These are phyloP conservation scores for Pseudogymnoascus sp. DNA, from an alignment of 2,329 filamentous ascomycete genomes.

Conservation along the genomic window DNA sequence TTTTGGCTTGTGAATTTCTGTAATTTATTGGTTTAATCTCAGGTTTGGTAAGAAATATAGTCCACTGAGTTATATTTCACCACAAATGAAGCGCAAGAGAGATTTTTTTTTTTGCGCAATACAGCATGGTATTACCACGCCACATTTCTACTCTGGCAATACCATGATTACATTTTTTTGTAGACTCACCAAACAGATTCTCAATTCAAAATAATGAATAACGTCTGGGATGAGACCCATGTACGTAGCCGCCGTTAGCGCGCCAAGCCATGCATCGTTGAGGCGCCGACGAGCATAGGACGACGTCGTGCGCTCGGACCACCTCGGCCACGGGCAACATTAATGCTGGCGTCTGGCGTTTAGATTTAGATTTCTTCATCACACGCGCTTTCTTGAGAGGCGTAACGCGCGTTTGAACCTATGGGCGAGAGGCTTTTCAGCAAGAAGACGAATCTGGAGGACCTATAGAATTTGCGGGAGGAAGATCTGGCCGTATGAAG, in stretches of 20 bases:
- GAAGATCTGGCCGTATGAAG: neutral
- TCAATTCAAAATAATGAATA: neutral
- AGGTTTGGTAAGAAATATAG: neutral
- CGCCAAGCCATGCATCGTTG: neutral
- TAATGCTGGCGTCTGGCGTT: neutral
- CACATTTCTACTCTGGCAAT: neutral
- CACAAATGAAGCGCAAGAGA: neutral
- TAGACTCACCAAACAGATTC: neutral
- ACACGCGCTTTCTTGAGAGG: neutral
- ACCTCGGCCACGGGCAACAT: neutral
- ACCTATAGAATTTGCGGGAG: neutral
- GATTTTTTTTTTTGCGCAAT: neutral
- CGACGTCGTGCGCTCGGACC: slow-evolving; percentile 4
- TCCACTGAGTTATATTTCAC: neutral
- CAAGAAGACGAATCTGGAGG: neutral
- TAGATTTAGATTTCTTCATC: neutral
- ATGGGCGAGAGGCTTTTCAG: neutral
- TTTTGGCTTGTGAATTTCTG: neutral
- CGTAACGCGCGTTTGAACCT: neutral
- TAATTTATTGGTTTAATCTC: neutral
- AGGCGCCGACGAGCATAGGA: neutral
- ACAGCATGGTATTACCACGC: neutral
- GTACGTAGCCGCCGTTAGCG: neutral
- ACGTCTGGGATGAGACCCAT: neutral
- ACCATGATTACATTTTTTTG: neutral